A percentile compares a stretch with the other conserved stretches of the same genome.
These are phyloP conservation scores for Sclerospora graminicola DNA, from an alignment of 352 stramenopile species.

Conservation along the genomic window DNA sequence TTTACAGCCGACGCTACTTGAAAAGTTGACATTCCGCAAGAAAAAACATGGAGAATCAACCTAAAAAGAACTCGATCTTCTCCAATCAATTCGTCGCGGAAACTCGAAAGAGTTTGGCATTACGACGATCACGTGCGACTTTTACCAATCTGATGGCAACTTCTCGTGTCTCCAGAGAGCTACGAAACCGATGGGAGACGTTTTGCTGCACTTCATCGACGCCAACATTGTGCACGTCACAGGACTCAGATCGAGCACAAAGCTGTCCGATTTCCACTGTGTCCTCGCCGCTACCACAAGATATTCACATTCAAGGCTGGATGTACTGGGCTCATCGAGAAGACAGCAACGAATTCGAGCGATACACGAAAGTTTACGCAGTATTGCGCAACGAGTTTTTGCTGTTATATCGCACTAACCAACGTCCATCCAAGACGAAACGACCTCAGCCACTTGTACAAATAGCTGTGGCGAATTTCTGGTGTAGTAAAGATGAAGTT, in stretches of 20 bases:
- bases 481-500: constrained; percentile 29
- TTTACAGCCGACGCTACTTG: constrained; percentile 11
- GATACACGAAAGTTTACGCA: constrained; percentile 65
- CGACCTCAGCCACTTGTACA: constrained; percentile 40
- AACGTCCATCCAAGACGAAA: constrained; percentile 26
- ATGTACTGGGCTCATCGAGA: constrained; percentile 61
- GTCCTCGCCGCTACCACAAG: constrained; percentile 25
- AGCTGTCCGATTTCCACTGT: constrained; percentile 18
- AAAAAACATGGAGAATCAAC: constrained; percentile 13
- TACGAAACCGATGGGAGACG: constrained; percentile 6
- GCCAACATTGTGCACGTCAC: too few relatives aligned
- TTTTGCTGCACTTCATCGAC: constrained; percentile 13
- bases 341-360: constrained; percentile 18
- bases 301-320: constrained; percentile 40
- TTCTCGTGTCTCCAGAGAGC: constrained; percentile 1
- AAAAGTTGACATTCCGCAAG: too few relatives aligned
- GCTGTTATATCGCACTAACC: constrained; percentile 47
- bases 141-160: constrained; percentile 8
- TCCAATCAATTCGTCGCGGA: constrained; percentile 17
- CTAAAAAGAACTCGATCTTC: constrained; percentile 22
- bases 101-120: constrained; percentile 7
- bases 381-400: constrained; percentile 61
- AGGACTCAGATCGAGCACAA: too few relatives aligned
- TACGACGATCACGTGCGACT: constrained; percentile 15
- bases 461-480: constrained; percentile 45